A percentile compares a stretch with the other conserved stretches of the same genome.
These are phyloP conservation scores for Boletus vermiculosoides DNA, from an alignment of 768 basidiomycete species.

Conservation along the genomic window DNA sequence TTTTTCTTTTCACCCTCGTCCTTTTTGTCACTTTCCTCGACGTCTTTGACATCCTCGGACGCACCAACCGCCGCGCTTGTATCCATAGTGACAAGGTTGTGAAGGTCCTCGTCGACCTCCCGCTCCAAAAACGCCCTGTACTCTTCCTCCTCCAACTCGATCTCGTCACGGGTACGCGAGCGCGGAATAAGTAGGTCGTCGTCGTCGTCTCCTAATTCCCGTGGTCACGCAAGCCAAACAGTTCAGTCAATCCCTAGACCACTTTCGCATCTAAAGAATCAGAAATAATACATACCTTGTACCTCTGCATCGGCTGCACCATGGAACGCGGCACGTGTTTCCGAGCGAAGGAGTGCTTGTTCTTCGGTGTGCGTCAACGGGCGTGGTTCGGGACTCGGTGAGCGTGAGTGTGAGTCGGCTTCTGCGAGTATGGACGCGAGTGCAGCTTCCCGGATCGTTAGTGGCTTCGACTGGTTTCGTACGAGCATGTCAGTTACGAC, in stretches of 20 bases:
- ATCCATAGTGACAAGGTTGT: conserved; percentile 60
- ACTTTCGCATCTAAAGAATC: neutral
- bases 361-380: conserved; percentile 74
- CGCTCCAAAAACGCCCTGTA: conserved; percentile 80
- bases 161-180: conserved; percentile 76
- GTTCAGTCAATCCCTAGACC: neutral
- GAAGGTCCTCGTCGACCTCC: conserved; percentile 76
- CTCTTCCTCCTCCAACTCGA: conserved; percentile 77
- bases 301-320: conserved; percentile 25
- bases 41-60: conserved; percentile 26
- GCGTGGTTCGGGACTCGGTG: conserved; percentile 54
- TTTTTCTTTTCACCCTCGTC: conserved; percentile 37
- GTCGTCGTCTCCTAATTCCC: conserved; percentile 49
- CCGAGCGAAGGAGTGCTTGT: conserved; percentile 68
- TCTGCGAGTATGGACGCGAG: conserved; percentile 59
- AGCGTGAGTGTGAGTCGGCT: conserved; percentile 47
- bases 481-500: neutral
- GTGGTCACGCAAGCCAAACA: neutral
- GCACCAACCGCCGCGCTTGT: conserved; percentile 9
- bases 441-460: conserved; percentile 73
- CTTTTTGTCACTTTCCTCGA: conserved; percentile 28
- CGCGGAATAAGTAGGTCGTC: conserved; percentile 72
- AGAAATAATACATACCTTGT: conserved; percentile 15
- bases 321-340: conserved; percentile 86
- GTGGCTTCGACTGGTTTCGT: conserved; percentile 55